These are phyloP conservation scores for Bullera alba DNA, from an alignment of 768 basidiomycete genomes.

Conservation along the genomic window DNA sequence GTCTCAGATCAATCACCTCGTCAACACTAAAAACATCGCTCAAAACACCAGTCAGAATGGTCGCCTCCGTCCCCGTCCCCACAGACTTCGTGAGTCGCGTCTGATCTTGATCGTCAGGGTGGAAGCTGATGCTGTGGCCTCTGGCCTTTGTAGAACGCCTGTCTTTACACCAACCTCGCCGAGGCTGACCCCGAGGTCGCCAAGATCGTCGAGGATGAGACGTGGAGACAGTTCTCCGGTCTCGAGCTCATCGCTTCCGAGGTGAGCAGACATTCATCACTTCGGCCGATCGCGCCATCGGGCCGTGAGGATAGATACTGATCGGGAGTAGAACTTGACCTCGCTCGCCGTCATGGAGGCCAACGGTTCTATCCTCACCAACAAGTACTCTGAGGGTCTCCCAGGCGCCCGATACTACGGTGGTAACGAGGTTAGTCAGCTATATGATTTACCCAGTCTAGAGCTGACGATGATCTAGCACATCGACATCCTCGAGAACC, in stretches of 20 bases:
- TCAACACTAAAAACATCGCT: slow-evolving; percentile 5
- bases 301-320: slow-evolving; percentile 1
- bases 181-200: slow-evolving; percentile 91
- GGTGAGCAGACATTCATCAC: slow-evolving; percentile 51
- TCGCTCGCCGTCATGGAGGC: slow-evolving; percentile 94
- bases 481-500: slow-evolving; percentile 89
- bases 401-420: slow-evolving; percentile 96
- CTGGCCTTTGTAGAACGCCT: slow-evolving; percentile 64
- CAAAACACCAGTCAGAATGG: slow-evolving; percentile 32
- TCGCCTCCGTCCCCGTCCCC: slow-evolving; percentile 47
- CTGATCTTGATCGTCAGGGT: neutral
- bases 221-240: slow-evolving; percentile 95
- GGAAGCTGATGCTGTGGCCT: neutral
- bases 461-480: slow-evolving; percentile 68
- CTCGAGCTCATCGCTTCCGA: slow-evolving; percentile 98
- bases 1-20: slow-evolving; percentile 14
- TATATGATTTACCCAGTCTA: neutral
- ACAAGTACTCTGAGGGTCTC: slow-evolving; percentile 99
- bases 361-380: slow-evolving; percentile 95
- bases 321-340: slow-evolving; percentile 73
- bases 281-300: neutral
- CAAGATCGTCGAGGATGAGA: slow-evolving; percentile 92
- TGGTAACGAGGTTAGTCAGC: slow-evolving; percentile 71
- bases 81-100: slow-evolving; percentile 46
- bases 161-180: slow-evolving; percentile 76